Evolutionary conservation across 2,329 filamentous ascomycete species (phyloP).

Genomic region (Hypoxylon sp.): DNA sequence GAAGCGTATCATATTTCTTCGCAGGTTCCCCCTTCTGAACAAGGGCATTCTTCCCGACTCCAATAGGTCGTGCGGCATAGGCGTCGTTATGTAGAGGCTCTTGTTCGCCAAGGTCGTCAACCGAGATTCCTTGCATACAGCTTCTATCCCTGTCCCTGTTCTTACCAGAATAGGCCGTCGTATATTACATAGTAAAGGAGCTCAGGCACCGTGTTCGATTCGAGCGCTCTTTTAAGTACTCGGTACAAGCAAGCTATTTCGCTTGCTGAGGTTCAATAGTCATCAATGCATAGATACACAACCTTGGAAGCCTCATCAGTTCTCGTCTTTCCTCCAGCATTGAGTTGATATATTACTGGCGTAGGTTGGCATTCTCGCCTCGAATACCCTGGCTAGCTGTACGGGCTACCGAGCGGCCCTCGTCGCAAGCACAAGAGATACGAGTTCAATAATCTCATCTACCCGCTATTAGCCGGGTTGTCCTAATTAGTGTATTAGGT

Average conservation of each 20-base stretch:
- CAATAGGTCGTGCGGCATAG: conserved; percentile 43
- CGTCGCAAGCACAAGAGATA: conserved; percentile 9
- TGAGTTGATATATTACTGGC: conserved; percentile 31
- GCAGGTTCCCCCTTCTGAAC: conserved; percentile 26
- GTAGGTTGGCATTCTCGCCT: conserved; percentile 14
- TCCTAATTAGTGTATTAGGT: conserved; percentile 30
- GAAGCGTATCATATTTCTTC: conserved; percentile 15
- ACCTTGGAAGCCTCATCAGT: conserved; percentile 24
- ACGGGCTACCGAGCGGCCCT: conserved; percentile 1
- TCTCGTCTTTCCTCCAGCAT: conserved; percentile 11
- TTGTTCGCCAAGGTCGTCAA: conserved; percentile 46
- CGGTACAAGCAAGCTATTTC: conserved; percentile 23
- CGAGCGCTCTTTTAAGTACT: conserved; percentile 14
- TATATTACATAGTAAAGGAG: conserved; percentile 28
- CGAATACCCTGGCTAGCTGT: conserved; percentile 11
- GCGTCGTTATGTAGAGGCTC: conserved; percentile 41
- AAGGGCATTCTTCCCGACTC: conserved; percentile 31
- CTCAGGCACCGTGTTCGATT: conserved; percentile 23
- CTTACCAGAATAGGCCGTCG: conserved; percentile 28
- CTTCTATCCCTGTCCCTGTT: conserved; percentile 39
- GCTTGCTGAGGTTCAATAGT: conserved; percentile 23
- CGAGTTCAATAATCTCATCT: conserved; percentile 8
- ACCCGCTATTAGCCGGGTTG: conserved; percentile 27
- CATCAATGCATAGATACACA: conserved; percentile 16
- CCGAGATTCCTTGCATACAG: conserved; percentile 47